Percentiles rank a stretch among this genome's conserved stretches.
These are phyloP conservation scores for Geosmithia morbida DNA, from an alignment of 2,329 filamentous ascomycete species.

Conservation along the genomic window DNA sequence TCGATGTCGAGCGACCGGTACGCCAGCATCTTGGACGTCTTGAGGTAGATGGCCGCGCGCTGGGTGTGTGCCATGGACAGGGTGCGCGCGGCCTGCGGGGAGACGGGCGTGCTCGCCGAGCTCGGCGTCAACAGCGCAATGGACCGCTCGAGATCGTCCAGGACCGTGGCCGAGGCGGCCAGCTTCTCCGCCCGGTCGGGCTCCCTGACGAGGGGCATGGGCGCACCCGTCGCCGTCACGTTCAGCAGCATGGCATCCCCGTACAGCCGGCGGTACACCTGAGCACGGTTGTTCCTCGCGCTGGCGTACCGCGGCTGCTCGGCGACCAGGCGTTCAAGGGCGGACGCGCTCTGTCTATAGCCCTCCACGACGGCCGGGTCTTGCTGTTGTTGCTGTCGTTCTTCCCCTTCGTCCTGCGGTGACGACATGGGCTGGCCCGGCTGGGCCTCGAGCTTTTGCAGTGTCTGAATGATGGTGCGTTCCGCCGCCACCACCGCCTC, in stretches of 20 bases:
- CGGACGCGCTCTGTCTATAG: constrained; percentile 31
- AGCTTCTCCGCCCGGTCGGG: constrained; percentile 21
- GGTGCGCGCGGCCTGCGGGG: constrained; percentile 48
- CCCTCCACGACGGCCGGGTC: constrained; percentile 21
- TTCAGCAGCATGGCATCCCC: constrained; percentile 42
- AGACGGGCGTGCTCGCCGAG: constrained; percentile 36
- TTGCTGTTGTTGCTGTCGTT: too few relatives aligned
- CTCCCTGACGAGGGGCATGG: constrained; percentile 25
- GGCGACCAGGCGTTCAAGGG: constrained; percentile 40
- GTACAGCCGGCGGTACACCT: constrained; percentile 46
- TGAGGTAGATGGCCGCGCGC: constrained; percentile 48
- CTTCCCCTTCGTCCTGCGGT: not conserved
- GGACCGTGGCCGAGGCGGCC: constrained; percentile 21
- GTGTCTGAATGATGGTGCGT: constrained; percentile 34
- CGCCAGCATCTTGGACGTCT: constrained; percentile 35
- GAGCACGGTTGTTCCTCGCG: constrained; percentile 61
- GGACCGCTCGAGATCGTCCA: constrained; percentile 41
- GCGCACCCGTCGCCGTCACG: constrained; percentile 15
- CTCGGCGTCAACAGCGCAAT: constrained; percentile 44
- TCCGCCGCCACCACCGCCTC: constrained; percentile 34
- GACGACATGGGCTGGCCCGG: constrained; percentile 24
- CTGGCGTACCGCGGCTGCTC: constrained; percentile 54
- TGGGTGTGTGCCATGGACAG: constrained; percentile 60
- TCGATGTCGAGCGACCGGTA: constrained; percentile 22
- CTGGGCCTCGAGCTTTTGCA: constrained; percentile 41